phyloP scores from a whole-genome alignment of 495 filamentous ascomycete genomes.

The Pyrenopolyporus hunteri region DNA sequence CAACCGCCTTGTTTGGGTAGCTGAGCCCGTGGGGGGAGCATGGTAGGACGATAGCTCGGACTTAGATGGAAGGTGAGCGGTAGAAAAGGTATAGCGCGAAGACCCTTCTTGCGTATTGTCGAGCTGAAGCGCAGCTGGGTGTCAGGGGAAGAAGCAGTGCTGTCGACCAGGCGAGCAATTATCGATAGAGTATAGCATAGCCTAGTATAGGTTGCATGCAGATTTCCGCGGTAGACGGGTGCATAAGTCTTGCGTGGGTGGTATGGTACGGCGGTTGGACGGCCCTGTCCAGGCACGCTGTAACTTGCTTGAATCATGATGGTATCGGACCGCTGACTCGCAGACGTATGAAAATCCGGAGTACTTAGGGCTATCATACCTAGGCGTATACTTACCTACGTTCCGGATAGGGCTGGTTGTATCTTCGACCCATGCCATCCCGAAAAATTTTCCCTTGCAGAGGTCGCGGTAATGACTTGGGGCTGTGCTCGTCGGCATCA shows the following conservation, averaged over 20 bases:
- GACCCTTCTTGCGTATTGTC: neutral
- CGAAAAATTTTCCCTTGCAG: slow-evolving; percentile 31
- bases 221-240: slow-evolving; percentile 12
- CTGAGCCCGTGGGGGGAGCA: slow-evolving; percentile 21
- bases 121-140: slow-evolving; percentile 24
- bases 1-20: slow-evolving; percentile 32
- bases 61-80: slow-evolving; percentile 12
- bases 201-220: slow-evolving; percentile 29
- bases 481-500: slow-evolving; percentile 40
- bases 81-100: slow-evolving; percentile 26
- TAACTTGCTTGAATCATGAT: slow-evolving; percentile 14
- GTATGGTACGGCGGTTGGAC: slow-evolving; percentile 20
- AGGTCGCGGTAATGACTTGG: slow-evolving; percentile 15
- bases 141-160: neutral
- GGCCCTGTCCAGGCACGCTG: slow-evolving; percentile 11
- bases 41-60: slow-evolving; percentile 18
- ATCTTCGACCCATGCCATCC: slow-evolving; percentile 23
- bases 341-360: slow-evolving; percentile 19
- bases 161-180: slow-evolving; percentile 9
- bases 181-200: slow-evolving; percentile 31
- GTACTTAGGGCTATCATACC: slow-evolving; percentile 13
- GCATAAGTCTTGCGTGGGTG: slow-evolving; percentile 9
- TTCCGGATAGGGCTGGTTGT: slow-evolving; percentile 40
- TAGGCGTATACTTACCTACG: slow-evolving; percentile 10
- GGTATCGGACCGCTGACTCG: slow-evolving; percentile 36